These are phyloP conservation scores for Neurospora sp. DNA, from an alignment of 495 filamentous ascomycete genomes.

Conservation along the genomic window DNA sequence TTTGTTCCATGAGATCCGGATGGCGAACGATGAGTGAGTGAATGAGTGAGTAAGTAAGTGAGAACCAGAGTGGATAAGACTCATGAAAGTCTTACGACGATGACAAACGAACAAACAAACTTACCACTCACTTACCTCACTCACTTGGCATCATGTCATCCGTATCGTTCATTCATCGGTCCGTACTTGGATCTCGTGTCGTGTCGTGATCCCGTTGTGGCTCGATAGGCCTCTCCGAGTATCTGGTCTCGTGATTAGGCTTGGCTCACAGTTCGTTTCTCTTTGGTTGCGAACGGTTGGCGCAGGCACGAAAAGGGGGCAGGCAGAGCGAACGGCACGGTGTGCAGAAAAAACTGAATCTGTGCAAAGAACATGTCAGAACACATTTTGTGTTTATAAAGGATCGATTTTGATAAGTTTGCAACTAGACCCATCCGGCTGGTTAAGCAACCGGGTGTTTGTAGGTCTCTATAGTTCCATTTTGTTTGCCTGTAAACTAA, in stretches of 20 bases:
- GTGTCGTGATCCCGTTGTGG: not conserved
- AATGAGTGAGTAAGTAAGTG: not conserved
- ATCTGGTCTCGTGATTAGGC: not conserved
- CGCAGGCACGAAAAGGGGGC: not conserved
- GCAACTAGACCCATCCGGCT: not conserved
- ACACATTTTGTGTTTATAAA: not conserved
- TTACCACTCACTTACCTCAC: not conserved
- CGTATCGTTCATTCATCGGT: not conserved
- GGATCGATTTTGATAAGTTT: not conserved
- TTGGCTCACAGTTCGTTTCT: not conserved
- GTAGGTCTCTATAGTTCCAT: not conserved
- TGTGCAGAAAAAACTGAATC: not conserved
- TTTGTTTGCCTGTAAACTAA: not conserved
- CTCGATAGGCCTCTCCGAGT: not conserved
- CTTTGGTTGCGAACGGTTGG: not conserved
- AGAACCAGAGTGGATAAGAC: not conserved
- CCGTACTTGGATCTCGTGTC: not conserved
- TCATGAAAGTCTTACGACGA: not conserved
- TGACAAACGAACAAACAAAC: not conserved
- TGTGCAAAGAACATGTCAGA: not conserved
- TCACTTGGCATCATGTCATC: not conserved
- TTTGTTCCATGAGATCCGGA: not conserved
- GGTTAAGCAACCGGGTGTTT: not conserved
- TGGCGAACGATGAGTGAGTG: not conserved
- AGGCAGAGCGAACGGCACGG: not conserved